Evolutionary conservation across 306 rosid genomes (phyloP), one percentile per base, ranked within the genome.

Genomic region (Malus sieversii): DNA sequence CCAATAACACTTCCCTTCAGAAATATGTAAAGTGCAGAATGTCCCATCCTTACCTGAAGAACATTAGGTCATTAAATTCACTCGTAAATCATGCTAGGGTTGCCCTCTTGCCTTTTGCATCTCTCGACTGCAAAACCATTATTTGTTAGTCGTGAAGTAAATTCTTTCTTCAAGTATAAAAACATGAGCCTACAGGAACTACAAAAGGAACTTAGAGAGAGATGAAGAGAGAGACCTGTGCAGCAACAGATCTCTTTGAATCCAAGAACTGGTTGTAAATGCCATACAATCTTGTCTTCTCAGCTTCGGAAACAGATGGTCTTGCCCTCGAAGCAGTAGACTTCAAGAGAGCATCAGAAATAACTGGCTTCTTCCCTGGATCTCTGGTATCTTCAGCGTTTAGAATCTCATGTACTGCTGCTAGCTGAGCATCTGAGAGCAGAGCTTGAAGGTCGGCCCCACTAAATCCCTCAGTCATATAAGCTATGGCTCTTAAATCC

Each of bases 391-490:
- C 82, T 10, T 42, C 52, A 66, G 79, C 84, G 45, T 79, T 88
- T 75, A 95, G 89, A 82, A 92, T 78, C 66, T 92, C 96, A 76
- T 95, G 96, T 74, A 95, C 97, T 55, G 98, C 98, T 69, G 93
- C 96, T 76, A 95, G 97, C 85, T 95, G 97, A 4, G 96, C 96
- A 79, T 95, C 98, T 38, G 97, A 95, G 77, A 95, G 93, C 60
- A 95, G 86, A 73, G 98, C 97, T 85, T 92, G 98, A 76, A 95
- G 97, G 80, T 92, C 98, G 58, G 98, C 98, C 51, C 97, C 98
- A 75, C 97, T 95, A 79, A 86, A 90, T 80, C 98, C 98, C 83
- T 95, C 93, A 2, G 98, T 92, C 87, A 86, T 72, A 78, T 75
- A 72, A 78, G 98, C 96, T 74, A 90, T 72, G 75, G 96, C 68